phyloP scores from a whole-genome alignment of 2,329 filamentous ascomycete species.

The Penicillium paneum region DNA sequence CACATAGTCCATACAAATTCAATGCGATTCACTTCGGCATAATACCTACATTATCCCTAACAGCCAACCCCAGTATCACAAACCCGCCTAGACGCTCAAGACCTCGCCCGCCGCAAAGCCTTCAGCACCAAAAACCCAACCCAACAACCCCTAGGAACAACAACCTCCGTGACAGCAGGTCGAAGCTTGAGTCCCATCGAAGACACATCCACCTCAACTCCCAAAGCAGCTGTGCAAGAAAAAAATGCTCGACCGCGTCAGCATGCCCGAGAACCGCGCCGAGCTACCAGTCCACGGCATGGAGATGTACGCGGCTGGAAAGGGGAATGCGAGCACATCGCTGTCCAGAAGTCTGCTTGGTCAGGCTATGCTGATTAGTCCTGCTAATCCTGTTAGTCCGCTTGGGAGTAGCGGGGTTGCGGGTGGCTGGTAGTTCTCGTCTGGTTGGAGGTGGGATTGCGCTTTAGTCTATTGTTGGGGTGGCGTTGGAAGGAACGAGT shows the following conservation, averaged over 20 bases:
- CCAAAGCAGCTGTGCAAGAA: slow-evolving; percentile 19
- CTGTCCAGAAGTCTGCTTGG: background rate
- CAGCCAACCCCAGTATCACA: slow-evolving; percentile 20
- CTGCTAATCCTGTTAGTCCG: background rate
- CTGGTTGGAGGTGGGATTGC: background rate
- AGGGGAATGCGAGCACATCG: background rate
- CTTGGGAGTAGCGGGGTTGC: background rate
- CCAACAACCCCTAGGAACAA: slow-evolving; percentile 4
- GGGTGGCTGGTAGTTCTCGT: background rate
- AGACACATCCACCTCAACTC: too few species aligned
- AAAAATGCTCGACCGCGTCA: slow-evolving; percentile 28
- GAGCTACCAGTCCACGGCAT: slow-evolving; percentile 18
- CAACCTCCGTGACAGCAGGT: background rate
- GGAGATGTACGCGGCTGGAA: background rate
- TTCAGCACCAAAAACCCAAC: slow-evolving; percentile 17
- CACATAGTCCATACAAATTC: too few species aligned
- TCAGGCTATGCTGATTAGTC: background rate
- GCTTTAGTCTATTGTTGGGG: background rate
- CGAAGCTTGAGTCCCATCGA: background rate
- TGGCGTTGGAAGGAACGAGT: background rate
- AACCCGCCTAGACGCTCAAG: slow-evolving; percentile 26
- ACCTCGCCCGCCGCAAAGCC: slow-evolving; percentile 33
- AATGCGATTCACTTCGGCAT: background rate
- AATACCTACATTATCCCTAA: background rate
- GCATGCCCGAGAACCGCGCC: slow-evolving; percentile 3